Base-by-base conservation (phyloP, 805 yeast species). In the Wickerhamia fluorescens region DNA sequence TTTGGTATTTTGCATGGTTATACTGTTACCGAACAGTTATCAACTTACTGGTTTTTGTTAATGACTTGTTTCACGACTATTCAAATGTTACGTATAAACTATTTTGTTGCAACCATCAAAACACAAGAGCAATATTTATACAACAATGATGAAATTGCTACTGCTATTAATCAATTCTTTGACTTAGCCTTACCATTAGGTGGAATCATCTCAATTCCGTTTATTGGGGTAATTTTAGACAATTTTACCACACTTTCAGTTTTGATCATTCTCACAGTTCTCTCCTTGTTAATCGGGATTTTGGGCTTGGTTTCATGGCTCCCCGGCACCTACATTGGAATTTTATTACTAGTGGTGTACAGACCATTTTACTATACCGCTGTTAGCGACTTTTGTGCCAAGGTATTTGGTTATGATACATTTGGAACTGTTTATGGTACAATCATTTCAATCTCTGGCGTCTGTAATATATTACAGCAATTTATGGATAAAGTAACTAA, bases 361-460 rank as follows among this genome's bases (percentile, higher is more conserved):
- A 70, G 97, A 52, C 96, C 97, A 7, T 83, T 88, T 48, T 87
- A 83, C 49, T 89, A 88, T 56, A 88, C 97, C 2, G 84, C 94
- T 2, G 85, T 87, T 5, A 82, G 95, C 2, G 96, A 89, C 54
- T 86, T 78, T 52, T 73, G 87, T 45, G 94, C 95, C 16, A 88
- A 88, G 51, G 89, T 88, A 18, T 88, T 89, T 59, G 97, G 97
- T 0, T 87, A 82, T 54, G 78, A 75, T 31, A 86, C 94, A 1
- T 88, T 89, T 56, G 96, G 96, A 20, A 82, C 87, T 2, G 78
- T 89, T 5, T 89, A 89, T 49, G 97, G 97, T 1, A 58, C 88
- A 12, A 68, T 87, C 45, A 85, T 87, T 46, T 78, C 87, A 34
- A 61, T 82, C 35, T 75, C 94, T 10, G 96, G 96, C 4, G 36